Evolutionary conservation across 306 rosid species (phyloP).

Genomic region (Pyrus betulifolia): DNA sequence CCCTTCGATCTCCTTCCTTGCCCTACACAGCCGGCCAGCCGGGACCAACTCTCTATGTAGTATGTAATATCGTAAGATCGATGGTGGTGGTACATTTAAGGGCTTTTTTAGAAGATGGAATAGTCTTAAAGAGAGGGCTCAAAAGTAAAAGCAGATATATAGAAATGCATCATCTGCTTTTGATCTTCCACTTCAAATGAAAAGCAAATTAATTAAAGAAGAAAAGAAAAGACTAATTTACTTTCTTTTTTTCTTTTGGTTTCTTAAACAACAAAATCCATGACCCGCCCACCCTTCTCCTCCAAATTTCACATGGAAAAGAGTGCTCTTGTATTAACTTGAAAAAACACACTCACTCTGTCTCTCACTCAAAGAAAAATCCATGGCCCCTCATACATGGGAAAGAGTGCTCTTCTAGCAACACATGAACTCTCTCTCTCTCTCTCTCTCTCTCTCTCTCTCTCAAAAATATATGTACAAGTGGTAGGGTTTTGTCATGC

Average conservation of each 20-base stretch:
- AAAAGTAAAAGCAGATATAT: slow-evolving; percentile 52
- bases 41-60: slow-evolving; percentile 53
- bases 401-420: slow-evolving; percentile 50
- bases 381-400: slow-evolving; percentile 34
- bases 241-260: too few species aligned
- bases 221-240: not conserved
- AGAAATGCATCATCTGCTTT: slow-evolving; percentile 25
- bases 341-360: not conserved
- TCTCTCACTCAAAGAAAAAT: slow-evolving; percentile 15
- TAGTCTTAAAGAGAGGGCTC: slow-evolving; percentile 69
- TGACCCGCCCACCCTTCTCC: slow-evolving; percentile 1
- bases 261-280: not conserved
- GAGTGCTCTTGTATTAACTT: slow-evolving; percentile 59
- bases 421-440: slow-evolving; percentile 14
- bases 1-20: slow-evolving; percentile 23
- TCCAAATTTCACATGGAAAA: slow-evolving; percentile 48
- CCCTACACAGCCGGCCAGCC: slow-evolving; percentile 29
- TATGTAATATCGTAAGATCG: not conserved
- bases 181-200: slow-evolving; percentile 54
- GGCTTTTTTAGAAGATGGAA: slow-evolving; percentile 51
- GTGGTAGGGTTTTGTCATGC: not conserved
- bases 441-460: not conserved
- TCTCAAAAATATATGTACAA: not conserved
- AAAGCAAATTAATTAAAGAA: slow-evolving; percentile 27
- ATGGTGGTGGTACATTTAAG: not conserved